These are phyloP conservation scores for Chlorella vulgaris DNA, from an alignment of 139 green algal genomes.

Conservation along the genomic window DNA sequence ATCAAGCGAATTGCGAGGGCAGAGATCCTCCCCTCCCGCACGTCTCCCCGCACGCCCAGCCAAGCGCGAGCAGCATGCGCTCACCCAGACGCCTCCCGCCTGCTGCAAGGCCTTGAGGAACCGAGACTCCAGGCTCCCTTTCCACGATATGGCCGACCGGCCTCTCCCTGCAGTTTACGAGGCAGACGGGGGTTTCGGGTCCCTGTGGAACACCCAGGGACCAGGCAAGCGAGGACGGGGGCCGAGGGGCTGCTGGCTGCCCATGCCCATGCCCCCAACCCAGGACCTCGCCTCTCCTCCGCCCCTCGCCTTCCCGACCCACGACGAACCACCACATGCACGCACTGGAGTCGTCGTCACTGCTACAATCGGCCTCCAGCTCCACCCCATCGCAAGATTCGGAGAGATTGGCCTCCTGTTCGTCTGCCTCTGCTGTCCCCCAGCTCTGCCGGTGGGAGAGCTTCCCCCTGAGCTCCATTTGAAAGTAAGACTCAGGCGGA, in stretches of 20 bases:
- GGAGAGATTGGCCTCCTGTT: not conserved
- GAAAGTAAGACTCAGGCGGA: too few relatives aligned
- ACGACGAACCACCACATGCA: not conserved
- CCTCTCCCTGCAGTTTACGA: constrained; percentile 16
- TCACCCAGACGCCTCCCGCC: constrained; percentile 28
- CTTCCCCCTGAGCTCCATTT: constrained; percentile 6
- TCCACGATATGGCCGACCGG: not conserved
- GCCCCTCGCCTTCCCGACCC: not conserved
- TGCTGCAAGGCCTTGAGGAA: constrained; percentile 23
- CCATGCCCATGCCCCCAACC: not conserved
- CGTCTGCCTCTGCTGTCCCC: not conserved
- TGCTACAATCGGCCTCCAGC: not conserved
- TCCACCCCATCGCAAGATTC: not conserved
- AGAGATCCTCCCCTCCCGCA: too few relatives aligned
- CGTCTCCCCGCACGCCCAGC: too few relatives aligned
- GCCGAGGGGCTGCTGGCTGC: not conserved
- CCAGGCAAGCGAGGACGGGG: not conserved
- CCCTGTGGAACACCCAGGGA: too few relatives aligned
- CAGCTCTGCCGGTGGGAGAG: not conserved
- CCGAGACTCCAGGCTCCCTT: constrained; percentile 11
- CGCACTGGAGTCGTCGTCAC: constrained; percentile 13
- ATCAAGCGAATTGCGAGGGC: too few relatives aligned
- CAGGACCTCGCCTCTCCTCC: not conserved
- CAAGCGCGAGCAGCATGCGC: too few relatives aligned
- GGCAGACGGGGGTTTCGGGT: not conserved